Evolutionary conservation across 2,329 filamentous ascomycete species (phyloP).

Genomic region (Aspergillus fischeri): DNA sequence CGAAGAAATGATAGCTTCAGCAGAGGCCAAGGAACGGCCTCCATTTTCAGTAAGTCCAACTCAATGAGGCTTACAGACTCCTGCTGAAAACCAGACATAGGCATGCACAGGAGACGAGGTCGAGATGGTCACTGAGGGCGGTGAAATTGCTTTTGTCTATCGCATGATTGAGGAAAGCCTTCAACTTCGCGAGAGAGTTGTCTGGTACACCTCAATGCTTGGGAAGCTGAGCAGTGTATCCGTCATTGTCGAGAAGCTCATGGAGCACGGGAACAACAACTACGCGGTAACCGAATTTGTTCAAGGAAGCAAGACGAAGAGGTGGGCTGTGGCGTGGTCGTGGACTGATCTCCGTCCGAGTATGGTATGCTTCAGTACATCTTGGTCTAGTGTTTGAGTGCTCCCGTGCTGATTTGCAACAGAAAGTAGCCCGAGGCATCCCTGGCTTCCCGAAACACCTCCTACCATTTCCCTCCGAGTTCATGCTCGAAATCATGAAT

Average conservation of each 20-base stretch:
- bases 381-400: neutral
- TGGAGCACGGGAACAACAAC: slow-evolving; percentile 61
- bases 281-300: slow-evolving; percentile 78
- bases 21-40: slow-evolving; percentile 60
- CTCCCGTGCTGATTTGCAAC: slow-evolving; percentile 4
- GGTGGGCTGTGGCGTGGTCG: slow-evolving; percentile 90
- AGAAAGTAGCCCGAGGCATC: slow-evolving; percentile 35
- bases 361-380: slow-evolving; percentile 35
- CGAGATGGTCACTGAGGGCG: slow-evolving; percentile 82
- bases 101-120: slow-evolving; percentile 67
- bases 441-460: slow-evolving; percentile 47
- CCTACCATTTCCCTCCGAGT: slow-evolving; percentile 51
- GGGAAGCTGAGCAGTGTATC: slow-evolving; percentile 71
- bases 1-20: slow-evolving; percentile 63
- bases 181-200: slow-evolving; percentile 55
- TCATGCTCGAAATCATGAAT: slow-evolving; percentile 37
- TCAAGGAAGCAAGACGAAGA: slow-evolving; percentile 70
- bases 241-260: slow-evolving; percentile 57
- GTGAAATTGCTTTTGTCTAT: slow-evolving; percentile 70
- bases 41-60: slow-evolving; percentile 62
- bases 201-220: slow-evolving; percentile 91
- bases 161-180: slow-evolving; percentile 69
- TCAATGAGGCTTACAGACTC: too few relatives aligned
- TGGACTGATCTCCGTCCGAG: slow-evolving; percentile 65
- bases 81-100: slow-evolving; percentile 18